Percentiles rank a stretch among this genome's conserved stretches.
Evolutionary conservation across 345 rosid genomes (phyloP).

Genomic region (Kandelia obovata): DNA sequence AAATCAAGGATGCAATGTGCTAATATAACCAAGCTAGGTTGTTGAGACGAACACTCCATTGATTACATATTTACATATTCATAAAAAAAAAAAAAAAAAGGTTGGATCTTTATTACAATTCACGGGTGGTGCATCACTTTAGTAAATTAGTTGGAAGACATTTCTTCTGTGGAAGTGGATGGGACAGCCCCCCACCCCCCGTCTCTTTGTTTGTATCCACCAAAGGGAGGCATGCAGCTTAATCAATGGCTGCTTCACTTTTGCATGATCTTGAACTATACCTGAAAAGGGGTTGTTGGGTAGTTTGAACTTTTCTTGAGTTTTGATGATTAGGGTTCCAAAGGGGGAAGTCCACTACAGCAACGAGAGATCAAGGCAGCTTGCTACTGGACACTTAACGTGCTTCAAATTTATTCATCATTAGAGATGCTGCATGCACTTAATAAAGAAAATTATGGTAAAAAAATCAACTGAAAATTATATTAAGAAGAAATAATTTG

Average conservation of each 20-base stretch:
- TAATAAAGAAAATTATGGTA: no score
- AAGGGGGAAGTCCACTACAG: no score
- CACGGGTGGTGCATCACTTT: constrained; percentile 12
- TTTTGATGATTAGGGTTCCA: no score
- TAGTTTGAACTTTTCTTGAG: no score
- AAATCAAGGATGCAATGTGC: neutral
- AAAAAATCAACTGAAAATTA: no score
- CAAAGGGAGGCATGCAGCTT: neutral
- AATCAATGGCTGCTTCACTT: neutral
- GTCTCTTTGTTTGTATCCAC: neutral
- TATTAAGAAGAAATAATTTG: no score
- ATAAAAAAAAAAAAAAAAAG: neutral
- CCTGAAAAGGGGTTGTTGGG: no score
- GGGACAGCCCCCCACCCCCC: neutral
- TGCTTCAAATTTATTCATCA: no score
- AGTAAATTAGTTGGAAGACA: neutral
- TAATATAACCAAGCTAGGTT: neutral
- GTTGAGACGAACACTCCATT: constrained; percentile 1
- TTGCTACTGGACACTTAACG: no score
- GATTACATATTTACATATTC: neutral
- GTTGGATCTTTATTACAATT: constrained; percentile 1
- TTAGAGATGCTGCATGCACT: no score
- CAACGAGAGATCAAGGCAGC: no score
- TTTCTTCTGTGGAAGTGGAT: neutral
- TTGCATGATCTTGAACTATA: neutral